These are phyloP conservation scores for Mentha longifolia DNA, from an alignment of 257 asterid genomes.

Conservation along the genomic window DNA sequence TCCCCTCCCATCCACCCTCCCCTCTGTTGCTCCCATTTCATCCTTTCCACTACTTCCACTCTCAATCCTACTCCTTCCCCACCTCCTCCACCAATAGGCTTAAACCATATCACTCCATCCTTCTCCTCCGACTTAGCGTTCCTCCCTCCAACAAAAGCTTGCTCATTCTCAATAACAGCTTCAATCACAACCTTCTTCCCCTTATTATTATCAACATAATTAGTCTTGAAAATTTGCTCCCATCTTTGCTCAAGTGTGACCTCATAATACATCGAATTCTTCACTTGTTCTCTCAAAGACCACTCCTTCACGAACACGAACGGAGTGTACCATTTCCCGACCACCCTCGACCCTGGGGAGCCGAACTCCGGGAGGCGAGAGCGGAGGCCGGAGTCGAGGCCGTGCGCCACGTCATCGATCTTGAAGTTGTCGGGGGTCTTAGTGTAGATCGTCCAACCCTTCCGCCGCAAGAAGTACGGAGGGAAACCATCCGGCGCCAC, in stretches of 20 bases:
- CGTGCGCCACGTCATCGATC: constrained; percentile 39
- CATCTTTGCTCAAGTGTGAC: constrained; percentile 60
- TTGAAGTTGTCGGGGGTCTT: constrained; percentile 34
- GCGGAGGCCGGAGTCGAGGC: constrained; percentile 44
- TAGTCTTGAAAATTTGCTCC: constrained; percentile 45
- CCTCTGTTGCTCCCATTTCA: constrained; percentile 64
- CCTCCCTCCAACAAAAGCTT: constrained; percentile 33
- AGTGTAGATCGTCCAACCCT: constrained; percentile 48
- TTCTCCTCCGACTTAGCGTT: constrained; percentile 47
- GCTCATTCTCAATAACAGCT: constrained; percentile 41
- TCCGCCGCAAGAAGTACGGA: constrained; percentile 41
- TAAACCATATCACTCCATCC: constrained; percentile 56
- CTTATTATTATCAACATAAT: background rate
- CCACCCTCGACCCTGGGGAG: constrained; percentile 17
- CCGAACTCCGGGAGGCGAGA: constrained; percentile 34
- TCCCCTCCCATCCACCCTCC: constrained; percentile 44
- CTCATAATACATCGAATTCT: constrained; percentile 50
- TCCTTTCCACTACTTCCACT: constrained; percentile 51
- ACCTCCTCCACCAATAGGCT: constrained; percentile 26
- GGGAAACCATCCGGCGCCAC: constrained; percentile 50
- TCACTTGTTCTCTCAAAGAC: constrained; percentile 42
- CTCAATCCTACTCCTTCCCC: constrained; percentile 51
- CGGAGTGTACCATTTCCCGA: constrained; percentile 70
- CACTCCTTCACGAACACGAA: constrained; percentile 61
- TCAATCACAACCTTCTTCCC: constrained; percentile 38